These are phyloP conservation scores for Lyophyllum semitale DNA, from an alignment of 768 basidiomycete species.

Conservation along the genomic window DNA sequence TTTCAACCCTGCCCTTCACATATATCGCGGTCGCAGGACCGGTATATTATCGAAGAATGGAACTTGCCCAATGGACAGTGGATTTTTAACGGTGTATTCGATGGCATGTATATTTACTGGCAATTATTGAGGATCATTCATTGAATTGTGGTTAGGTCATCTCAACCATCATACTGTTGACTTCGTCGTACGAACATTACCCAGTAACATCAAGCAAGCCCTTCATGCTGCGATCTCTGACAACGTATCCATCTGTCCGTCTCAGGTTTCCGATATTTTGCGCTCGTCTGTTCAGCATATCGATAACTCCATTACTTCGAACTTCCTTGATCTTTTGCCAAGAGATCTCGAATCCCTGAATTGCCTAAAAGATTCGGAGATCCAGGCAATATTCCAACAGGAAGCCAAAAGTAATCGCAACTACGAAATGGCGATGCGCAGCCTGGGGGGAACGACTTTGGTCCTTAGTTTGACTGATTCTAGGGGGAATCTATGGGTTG, in stretches of 20 bases:
- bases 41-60: slow-evolving; percentile 33
- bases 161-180: slow-evolving; percentile 13
- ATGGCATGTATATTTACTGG: slow-evolving; percentile 23
- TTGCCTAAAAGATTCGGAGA: slow-evolving; percentile 5
- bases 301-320: slow-evolving; percentile 44
- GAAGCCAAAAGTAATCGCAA: not conserved
- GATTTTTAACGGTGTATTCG: slow-evolving; percentile 36
- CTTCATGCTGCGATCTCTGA: not conserved
- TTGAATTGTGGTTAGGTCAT: slow-evolving; percentile 4
- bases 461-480: slow-evolving; percentile 54
- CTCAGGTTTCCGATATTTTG: slow-evolving; percentile 5
- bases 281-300: slow-evolving; percentile 20
- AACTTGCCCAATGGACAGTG: slow-evolving; percentile 31
- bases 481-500: slow-evolving; percentile 55
- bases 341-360: slow-evolving; percentile 18
- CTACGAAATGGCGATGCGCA: slow-evolving; percentile 21
- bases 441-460: slow-evolving; percentile 57
- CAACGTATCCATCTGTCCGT: not conserved
- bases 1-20: slow-evolving; percentile 36
- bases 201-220: slow-evolving; percentile 3
- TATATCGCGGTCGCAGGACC: slow-evolving; percentile 30
- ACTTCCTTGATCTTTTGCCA: slow-evolving; percentile 47
- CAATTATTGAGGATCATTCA: not conserved
- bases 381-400: not conserved
- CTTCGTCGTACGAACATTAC: slow-evolving; percentile 10